A percentile compares a stretch with the other conserved stretches of the same genome.
Evolutionary conservation across 306 rosid genomes (phyloP).

Genomic region (Medicago truncatula): MtrunA17r5.0-ANR NC_053047.1:37671501-37672000

Average conservation of each 20-base stretch:
- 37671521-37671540: constrained; percentile 7
- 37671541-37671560: background rate
- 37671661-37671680: constrained; percentile 98
- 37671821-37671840: constrained; percentile 97
- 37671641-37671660: constrained; percentile 99
- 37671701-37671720: constrained; percentile 65
- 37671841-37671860: constrained; percentile 99
- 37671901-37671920: constrained; percentile 85
- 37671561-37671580: background rate
- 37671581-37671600: constrained; percentile 2
- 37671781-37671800: constrained; percentile 10
- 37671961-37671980: constrained; percentile 60
- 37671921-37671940: constrained; percentile 98
- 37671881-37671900: constrained; percentile 98
- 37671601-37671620: constrained; percentile 6
- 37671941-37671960: constrained; percentile 93
- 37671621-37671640: constrained; percentile 49
- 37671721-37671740: constrained; percentile 24
- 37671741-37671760: constrained; percentile 13
- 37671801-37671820: constrained; percentile 88
- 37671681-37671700: constrained; percentile 98
- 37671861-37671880: constrained; percentile 99
- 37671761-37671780: constrained; percentile 6
- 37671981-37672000: background rate
- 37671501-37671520: background rate